A percentile compares a stretch with the other conserved stretches of the same genome.
These are phyloP conservation scores for Arabidopsis hybrid DNA, from an alignment of 441 rosid species.

Conservation along the genomic window DNA sequence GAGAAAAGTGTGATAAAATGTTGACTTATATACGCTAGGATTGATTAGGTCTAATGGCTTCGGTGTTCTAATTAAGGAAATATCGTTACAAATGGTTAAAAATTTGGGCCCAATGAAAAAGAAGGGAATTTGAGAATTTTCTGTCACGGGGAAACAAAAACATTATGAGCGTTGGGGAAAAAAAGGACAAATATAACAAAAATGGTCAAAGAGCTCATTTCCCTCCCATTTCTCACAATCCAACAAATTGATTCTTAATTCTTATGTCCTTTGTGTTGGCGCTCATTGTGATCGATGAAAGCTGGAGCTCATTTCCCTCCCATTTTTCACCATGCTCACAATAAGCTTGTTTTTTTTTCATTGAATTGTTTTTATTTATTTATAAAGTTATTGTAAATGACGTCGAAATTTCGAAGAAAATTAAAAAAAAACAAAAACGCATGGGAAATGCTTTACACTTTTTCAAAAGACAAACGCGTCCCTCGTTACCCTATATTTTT, in stretches of 20 bases:
- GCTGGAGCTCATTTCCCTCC: neutral
- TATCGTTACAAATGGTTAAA: neutral
- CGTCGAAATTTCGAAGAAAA: constrained; percentile 6
- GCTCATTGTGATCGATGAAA: neutral
- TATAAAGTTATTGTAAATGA: neutral
- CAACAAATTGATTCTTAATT: neutral
- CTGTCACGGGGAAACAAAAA: constrained; percentile 40
- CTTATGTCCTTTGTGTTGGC: constrained; percentile 4
- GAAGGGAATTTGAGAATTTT: constrained; percentile 31
- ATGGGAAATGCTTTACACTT: constrained; percentile 16
- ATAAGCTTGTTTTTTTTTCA: too few relatives aligned
- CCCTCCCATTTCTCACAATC: constrained; percentile 9
- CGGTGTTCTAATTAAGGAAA: neutral
- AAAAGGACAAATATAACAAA: constrained; percentile 2
- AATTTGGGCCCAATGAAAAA: constrained; percentile 31
- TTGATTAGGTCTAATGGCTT: neutral
- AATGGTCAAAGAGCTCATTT: neutral
- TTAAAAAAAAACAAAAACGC: neutral
- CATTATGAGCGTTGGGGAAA: constrained; percentile 6
- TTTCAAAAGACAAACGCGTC: constrained; percentile 35
- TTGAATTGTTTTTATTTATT: neutral
- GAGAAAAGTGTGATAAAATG: too few relatives aligned
- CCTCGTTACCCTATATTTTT: constrained; percentile 8
- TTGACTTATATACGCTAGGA: neutral
- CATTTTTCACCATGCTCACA: too few relatives aligned